These are phyloP conservation scores for Tetradesmus obliquus DNA, from an alignment of 139 green algal species.

Conservation along the genomic window DNA sequence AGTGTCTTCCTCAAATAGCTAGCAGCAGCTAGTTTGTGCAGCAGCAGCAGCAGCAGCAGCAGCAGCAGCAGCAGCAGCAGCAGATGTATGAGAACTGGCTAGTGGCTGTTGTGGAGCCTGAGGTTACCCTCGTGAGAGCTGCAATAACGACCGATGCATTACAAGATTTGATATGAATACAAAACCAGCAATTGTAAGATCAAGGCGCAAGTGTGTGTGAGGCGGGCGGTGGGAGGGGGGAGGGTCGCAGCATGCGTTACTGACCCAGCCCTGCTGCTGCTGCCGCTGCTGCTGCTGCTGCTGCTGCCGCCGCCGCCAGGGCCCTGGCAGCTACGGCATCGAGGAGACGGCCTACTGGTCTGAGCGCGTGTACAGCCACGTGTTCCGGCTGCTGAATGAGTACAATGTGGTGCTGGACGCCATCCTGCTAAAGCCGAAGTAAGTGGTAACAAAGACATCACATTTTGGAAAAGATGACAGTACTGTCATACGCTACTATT, in stretches of 20 bases:
- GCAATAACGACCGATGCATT: no score
- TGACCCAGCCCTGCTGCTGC: no score
- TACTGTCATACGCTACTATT: no score
- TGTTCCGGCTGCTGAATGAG: slow-evolving; percentile 86
- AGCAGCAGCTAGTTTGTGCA: neutral
- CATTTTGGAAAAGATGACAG: slow-evolving; percentile 48
- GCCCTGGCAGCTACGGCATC: slow-evolving; percentile 60
- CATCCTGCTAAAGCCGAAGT: slow-evolving; percentile 95
- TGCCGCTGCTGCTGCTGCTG: neutral
- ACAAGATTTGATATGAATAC: no score
- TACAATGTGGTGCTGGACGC: slow-evolving; percentile 91
- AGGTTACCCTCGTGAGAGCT: slow-evolving; percentile 78
- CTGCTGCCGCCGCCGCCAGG: neutral
- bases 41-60: no score
- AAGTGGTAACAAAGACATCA: slow-evolving; percentile 51
- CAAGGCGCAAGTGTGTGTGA: no score
- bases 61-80: slow-evolving; percentile 36
- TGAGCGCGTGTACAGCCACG: slow-evolving; percentile 77
- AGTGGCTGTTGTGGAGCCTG: slow-evolving; percentile 98
- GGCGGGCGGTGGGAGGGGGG: no score
- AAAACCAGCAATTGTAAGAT: no score
- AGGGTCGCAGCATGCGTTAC: no score
- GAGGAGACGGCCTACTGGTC: slow-evolving; percentile 87
- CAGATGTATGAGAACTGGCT: slow-evolving; percentile 80
- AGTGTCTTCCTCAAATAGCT: no score